Percentiles rank a stretch among this genome's conserved stretches.
These are phyloP conservation scores for Limnanthes douglasii DNA, from an alignment of 345 rosid genomes.

Conservation along the genomic window DNA sequence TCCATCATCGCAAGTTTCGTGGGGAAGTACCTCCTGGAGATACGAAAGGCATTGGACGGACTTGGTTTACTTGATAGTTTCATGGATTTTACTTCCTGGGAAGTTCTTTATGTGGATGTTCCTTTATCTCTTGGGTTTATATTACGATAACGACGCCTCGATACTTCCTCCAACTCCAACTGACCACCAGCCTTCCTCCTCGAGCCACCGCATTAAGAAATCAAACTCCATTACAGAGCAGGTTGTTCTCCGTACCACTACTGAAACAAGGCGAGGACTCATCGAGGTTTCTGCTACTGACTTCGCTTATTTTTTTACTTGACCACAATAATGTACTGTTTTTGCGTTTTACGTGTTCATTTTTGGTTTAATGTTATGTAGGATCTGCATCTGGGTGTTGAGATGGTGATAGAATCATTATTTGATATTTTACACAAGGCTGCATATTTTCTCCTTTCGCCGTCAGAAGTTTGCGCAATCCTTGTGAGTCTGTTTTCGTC, in stretches of 20 bases:
- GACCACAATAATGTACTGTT: not conserved
- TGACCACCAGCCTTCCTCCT: conserved; percentile 22
- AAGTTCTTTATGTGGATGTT: conserved; percentile 43
- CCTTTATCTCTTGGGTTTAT: conserved; percentile 19
- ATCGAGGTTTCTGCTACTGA: conserved; percentile 57
- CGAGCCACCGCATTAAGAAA: conserved; percentile 24
- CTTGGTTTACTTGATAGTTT: conserved; percentile 34
- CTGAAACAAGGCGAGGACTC: conserved; percentile 91
- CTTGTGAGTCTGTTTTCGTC: conserved; percentile 36
- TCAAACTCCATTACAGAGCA: conserved; percentile 32
- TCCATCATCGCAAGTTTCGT: conserved; percentile 51
- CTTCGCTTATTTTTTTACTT: not conserved
- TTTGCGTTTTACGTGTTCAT: not conserved
- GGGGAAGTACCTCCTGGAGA: conserved; percentile 26
- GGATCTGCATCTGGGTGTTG: conserved; percentile 94
- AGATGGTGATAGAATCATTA: conserved; percentile 65
- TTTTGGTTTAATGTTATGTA: conserved; percentile 10
- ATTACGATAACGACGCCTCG: conserved; percentile 14
- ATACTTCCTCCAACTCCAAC: conserved; percentile 17
- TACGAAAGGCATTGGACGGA: conserved; percentile 24
- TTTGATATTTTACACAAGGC: conserved; percentile 74
- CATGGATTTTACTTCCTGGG: conserved; percentile 56
- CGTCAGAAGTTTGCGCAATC: conserved; percentile 31
- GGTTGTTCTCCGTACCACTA: conserved; percentile 52
- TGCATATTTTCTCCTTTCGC: conserved; percentile 60